Evolutionary conservation across 1,284 basidiomycete species (phyloP).

Genomic region (Xerocomus cyaneibrunnescens): DNA sequence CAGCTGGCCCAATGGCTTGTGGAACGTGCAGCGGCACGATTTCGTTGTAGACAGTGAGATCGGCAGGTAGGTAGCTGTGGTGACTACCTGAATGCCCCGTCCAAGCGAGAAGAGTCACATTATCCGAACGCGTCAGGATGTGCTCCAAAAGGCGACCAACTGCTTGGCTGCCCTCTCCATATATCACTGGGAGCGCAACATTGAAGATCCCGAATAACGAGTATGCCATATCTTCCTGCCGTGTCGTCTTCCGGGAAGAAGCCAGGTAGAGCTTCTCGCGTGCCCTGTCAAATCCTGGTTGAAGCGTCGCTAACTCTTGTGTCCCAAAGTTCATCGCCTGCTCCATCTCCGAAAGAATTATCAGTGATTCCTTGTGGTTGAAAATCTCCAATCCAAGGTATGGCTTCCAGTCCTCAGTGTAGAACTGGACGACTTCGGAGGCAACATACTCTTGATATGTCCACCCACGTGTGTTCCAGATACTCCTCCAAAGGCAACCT

Average conservation of each 20-base stretch:
- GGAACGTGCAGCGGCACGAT: not conserved
- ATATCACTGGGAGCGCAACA: not conserved
- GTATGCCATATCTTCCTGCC: not conserved
- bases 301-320: not conserved
- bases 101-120: constrained; percentile 17
- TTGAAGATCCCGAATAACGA: not conserved
- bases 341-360: not conserved
- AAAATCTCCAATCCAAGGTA: no score
- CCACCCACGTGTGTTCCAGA: not conserved
- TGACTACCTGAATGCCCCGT: not conserved
- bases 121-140: not conserved
- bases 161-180: not conserved
- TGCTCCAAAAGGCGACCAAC: no score
- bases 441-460: not conserved
- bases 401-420: not conserved
- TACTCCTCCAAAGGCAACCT: not conserved
- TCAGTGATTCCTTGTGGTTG: no score
- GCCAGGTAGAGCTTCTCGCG: not conserved
- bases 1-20: not conserved
- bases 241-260: not conserved
- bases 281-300: not conserved
- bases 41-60: constrained; percentile 3
- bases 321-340: not conserved
- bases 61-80: not conserved
- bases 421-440: not conserved